These are phyloP conservation scores for Akanthomyces uredinophilus DNA, from an alignment of 2,329 filamentous ascomycete genomes.

Conservation along the genomic window DNA sequence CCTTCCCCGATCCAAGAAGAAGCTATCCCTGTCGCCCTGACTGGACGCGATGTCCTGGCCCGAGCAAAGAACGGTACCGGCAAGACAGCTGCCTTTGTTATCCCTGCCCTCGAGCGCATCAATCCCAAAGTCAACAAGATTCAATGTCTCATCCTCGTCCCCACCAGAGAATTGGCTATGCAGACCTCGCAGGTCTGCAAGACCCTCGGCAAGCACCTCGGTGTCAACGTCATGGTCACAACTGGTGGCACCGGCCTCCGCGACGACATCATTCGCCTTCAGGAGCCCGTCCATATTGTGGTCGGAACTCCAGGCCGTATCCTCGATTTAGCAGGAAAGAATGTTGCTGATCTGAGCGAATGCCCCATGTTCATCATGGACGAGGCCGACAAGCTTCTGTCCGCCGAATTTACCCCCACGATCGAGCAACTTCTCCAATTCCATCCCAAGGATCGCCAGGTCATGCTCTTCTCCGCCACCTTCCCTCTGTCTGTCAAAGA, in stretches of 20 bases:
- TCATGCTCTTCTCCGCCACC: slow-evolving; percentile 98
- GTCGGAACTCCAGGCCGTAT: slow-evolving; percentile 96
- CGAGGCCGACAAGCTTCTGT: slow-evolving; percentile 96
- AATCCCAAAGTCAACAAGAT: slow-evolving; percentile 96
- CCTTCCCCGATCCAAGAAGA: slow-evolving; percentile 99
- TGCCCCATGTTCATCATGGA: slow-evolving; percentile 99
- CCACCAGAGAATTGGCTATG: slow-evolving; percentile 92
- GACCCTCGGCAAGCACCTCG: slow-evolving; percentile 92
- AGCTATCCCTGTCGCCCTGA: slow-evolving; percentile 92
- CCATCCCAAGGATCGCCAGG: slow-evolving; percentile 94
- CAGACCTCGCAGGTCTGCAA: slow-evolving; percentile 99
- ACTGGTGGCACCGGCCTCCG: slow-evolving; percentile 92
- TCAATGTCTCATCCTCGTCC: slow-evolving; percentile 92
- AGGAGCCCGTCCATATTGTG: slow-evolving; percentile 93
- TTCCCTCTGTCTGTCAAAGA: slow-evolving; percentile 96
- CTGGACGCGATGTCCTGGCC: slow-evolving; percentile 89
- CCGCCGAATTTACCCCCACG: slow-evolving; percentile 92
- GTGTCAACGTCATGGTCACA: slow-evolving; percentile 98
- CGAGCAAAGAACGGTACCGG: slow-evolving; percentile 98
- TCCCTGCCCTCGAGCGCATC: slow-evolving; percentile 89
- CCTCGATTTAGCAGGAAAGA: slow-evolving; percentile 91
- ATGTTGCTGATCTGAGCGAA: slow-evolving; percentile 90
- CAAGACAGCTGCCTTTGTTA: slow-evolving; percentile 97
- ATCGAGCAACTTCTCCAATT: slow-evolving; percentile 94
- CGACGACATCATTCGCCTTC: slow-evolving; percentile 92